These are phyloP conservation scores for Diaporthe sp. DNA, from an alignment of 2,329 filamentous ascomycete species.

Conservation along the genomic window DNA sequence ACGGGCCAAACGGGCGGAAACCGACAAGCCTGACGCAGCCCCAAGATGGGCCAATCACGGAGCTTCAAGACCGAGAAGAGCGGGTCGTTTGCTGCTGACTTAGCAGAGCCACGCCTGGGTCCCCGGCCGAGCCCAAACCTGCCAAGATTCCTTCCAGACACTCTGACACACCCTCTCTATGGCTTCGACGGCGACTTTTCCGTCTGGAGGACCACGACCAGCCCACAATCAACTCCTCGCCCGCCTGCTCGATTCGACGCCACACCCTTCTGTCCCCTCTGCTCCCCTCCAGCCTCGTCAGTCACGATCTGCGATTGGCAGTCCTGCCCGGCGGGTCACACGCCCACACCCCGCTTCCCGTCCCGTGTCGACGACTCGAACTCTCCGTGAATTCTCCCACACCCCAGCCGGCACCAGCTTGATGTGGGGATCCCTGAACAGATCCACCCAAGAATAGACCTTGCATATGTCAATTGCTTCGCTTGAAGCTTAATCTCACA, in stretches of 20 bases:
- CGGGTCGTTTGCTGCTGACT: conserved; percentile 1
- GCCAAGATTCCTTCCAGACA: conserved; percentile 20
- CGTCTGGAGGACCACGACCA: neutral
- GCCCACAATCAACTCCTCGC: neutral
- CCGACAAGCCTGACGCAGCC: conserved; percentile 16
- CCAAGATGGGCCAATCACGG: neutral
- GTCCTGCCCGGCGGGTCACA: conserved; percentile 9
- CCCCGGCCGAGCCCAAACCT: conserved; percentile 22
- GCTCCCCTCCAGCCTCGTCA: neutral
- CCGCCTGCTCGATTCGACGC: neutral
- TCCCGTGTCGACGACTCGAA: conserved; percentile 17
- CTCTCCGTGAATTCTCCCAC: conserved; percentile 3
- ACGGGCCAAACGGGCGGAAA: conserved; percentile 23
- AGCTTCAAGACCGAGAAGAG: neutral
- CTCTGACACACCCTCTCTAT: conserved; percentile 20
- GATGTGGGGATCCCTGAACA: conserved; percentile 10
- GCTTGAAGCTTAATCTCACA: conserved; percentile 25
- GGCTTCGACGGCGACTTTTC: neutral
- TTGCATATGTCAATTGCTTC: conserved; percentile 24
- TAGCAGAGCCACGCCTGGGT: conserved; percentile 22
- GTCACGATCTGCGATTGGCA: conserved; percentile 13
- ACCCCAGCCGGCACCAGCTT: neutral
- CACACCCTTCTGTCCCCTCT: neutral
- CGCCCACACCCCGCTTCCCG: conserved; percentile 11
- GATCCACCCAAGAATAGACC: conserved; percentile 24